phyloP scores from a whole-genome alignment of 306 rosid genomes.

The Dryas alaskensis region DNA sequence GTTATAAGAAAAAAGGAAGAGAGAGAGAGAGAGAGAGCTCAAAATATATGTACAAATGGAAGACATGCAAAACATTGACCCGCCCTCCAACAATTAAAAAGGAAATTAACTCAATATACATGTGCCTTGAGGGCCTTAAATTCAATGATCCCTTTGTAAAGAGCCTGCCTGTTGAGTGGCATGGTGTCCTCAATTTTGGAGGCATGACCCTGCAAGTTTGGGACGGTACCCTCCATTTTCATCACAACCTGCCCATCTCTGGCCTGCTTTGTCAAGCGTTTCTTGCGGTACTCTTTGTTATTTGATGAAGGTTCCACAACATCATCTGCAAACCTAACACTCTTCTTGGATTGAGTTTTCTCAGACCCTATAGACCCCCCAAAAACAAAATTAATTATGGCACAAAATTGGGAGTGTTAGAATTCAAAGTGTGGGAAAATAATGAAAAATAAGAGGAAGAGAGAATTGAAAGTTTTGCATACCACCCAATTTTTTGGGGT shows the following conservation, averaged over 20 bases:
- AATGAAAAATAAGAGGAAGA: neutral
- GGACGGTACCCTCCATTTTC: too few relatives aligned
- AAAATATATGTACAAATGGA: neutral
- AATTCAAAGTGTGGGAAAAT: too few relatives aligned
- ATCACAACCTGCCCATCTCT: neutral
- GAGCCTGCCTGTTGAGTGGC: conserved; percentile 61
- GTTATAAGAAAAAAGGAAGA: neutral
- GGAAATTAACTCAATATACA: conserved; percentile 6
- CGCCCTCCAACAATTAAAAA: neutral
- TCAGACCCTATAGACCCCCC: neutral
- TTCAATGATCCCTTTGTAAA: conserved; percentile 46
- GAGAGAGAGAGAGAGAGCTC: neutral
- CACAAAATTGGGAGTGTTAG: too few relatives aligned
- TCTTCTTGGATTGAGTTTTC: conserved; percentile 47
- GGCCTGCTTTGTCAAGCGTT: conserved; percentile 16
- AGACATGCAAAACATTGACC: neutral
- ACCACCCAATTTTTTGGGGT: conserved; percentile 16
- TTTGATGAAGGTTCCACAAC: conserved; percentile 37
- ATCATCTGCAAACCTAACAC: conserved; percentile 62
- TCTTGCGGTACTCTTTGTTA: conserved; percentile 36
- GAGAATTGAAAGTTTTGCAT: too few relatives aligned
- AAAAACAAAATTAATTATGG: neutral
- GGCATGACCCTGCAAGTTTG: too few relatives aligned
- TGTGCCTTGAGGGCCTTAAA: conserved; percentile 14
- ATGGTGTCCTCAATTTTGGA: conserved; percentile 38